These are phyloP conservation scores for Cryptococcus neoformans DNA, from an alignment of 1,284 basidiomycete species.

Conservation along the genomic window DNA sequence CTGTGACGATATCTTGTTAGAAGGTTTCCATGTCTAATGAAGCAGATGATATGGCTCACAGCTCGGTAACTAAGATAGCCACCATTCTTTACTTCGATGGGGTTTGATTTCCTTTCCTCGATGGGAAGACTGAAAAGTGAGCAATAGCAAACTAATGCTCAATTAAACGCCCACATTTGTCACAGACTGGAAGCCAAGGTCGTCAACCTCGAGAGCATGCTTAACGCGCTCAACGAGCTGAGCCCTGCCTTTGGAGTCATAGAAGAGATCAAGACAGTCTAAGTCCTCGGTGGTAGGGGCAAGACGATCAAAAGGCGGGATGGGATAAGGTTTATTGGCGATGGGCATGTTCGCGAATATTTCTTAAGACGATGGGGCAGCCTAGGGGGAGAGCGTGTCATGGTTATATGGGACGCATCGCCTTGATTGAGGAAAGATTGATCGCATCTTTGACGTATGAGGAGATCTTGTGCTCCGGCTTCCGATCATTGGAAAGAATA, in stretches of 20 bases:
- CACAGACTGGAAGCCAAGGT: slow-evolving; percentile 21
- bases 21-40: background rate
- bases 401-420: background rate
- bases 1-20: background rate
- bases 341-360: slow-evolving; percentile 14
- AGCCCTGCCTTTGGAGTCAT: slow-evolving; percentile 53
- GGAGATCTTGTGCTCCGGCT: too few species aligned
- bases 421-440: too few species aligned
- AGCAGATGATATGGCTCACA: slow-evolving; percentile 3
- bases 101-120: slow-evolving; percentile 20
- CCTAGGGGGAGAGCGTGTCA: background rate
- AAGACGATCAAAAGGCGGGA: slow-evolving; percentile 30
- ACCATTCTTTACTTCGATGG: slow-evolving; percentile 22
- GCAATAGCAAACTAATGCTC: slow-evolving; percentile 34
- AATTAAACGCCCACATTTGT: slow-evolving; percentile 16
- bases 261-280: slow-evolving; percentile 58
- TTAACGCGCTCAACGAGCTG: slow-evolving; percentile 47
- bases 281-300: slow-evolving; percentile 21
- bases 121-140: slow-evolving; percentile 31
- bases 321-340: slow-evolving; percentile 9
- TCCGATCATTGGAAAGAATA: too few species aligned
- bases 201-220: slow-evolving; percentile 18
- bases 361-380: background rate
- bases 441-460: too few species aligned
- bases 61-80: slow-evolving; percentile 33